phyloP scores from a whole-genome alignment of 2,329 filamentous ascomycete genomes.

The Pseudogymnoascus sp. region DNA sequence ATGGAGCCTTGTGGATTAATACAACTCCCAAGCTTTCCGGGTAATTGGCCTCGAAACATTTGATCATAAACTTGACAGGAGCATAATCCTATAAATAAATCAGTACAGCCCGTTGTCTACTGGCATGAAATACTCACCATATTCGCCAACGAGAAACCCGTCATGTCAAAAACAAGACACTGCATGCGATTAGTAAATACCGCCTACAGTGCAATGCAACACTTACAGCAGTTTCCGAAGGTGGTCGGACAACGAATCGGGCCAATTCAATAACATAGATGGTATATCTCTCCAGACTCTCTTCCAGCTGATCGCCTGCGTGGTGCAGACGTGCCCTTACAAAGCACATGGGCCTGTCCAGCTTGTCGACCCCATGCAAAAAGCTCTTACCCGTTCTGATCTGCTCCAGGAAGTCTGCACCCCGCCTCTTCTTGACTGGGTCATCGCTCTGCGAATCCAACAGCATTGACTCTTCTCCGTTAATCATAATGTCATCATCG shows the following conservation, averaged over 20 bases:
- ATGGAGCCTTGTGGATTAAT: slow-evolving; percentile 90
- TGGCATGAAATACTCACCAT: slow-evolving; percentile 54
- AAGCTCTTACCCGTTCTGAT: slow-evolving; percentile 89
- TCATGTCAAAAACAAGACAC: slow-evolving; percentile 96
- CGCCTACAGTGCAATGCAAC: not conserved
- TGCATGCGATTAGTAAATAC: slow-evolving; percentile 31
- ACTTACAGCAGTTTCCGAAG: slow-evolving; percentile 86
- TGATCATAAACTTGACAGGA: slow-evolving; percentile 98
- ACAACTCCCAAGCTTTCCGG: slow-evolving; percentile 86
- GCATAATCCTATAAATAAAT: slow-evolving; percentile 63
- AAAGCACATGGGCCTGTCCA: slow-evolving; percentile 77
- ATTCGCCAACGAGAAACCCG: slow-evolving; percentile 83
- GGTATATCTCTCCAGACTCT: slow-evolving; percentile 79
- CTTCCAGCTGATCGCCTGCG: slow-evolving; percentile 72
- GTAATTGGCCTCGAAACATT: slow-evolving; percentile 98
- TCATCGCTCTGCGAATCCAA: slow-evolving; percentile 51
- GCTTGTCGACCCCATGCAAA: slow-evolving; percentile 78
- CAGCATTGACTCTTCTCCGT: slow-evolving; percentile 64
- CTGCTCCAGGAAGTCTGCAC: slow-evolving; percentile 73
- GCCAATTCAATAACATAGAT: slow-evolving; percentile 92
- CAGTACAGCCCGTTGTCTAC: slow-evolving; percentile 12
- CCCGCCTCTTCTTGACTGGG: slow-evolving; percentile 56
- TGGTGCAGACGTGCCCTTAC: slow-evolving; percentile 77
- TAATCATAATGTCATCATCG: slow-evolving; percentile 77
- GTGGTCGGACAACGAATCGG: slow-evolving; percentile 70